Evolutionary conservation across 2,329 filamentous ascomycete species (phyloP).

Genomic region (Helotiales sp.): DNA sequence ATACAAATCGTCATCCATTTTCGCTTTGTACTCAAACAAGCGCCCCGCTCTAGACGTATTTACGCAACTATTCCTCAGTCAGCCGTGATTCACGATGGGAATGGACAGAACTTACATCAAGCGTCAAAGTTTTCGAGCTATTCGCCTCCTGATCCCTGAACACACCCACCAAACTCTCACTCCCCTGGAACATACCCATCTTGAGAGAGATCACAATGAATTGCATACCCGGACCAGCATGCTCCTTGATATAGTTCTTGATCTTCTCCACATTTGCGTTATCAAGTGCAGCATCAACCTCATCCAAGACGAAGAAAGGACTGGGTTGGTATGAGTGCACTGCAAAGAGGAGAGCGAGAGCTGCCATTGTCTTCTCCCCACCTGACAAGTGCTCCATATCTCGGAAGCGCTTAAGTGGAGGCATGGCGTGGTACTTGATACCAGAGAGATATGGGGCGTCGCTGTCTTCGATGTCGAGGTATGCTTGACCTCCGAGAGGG

Average conservation of each 20-base stretch:
- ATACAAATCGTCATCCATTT: background rate
- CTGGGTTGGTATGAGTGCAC: conserved; percentile 95
- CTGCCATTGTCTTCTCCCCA: conserved; percentile 98
- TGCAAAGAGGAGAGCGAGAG: conserved; percentile 91
- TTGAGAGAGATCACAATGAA: conserved; percentile 98
- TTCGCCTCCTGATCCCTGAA: conserved; percentile 95
- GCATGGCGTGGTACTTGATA: conserved; percentile 99
- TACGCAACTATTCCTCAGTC: conserved; percentile 26
- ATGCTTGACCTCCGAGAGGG: conserved; percentile 84
- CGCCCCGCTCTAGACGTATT: conserved; percentile 22
- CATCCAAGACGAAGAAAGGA: conserved; percentile 97
- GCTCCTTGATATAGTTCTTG: conserved; percentile 92
- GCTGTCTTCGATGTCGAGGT: conserved; percentile 90
- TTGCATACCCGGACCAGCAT: conserved; percentile 96
- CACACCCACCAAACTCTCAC: conserved; percentile 91
- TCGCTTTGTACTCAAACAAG: background rate
- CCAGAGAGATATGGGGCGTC: conserved; percentile 94
- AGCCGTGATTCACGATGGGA: conserved; percentile 7
- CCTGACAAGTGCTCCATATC: conserved; percentile 99
- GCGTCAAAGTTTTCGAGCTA: conserved; percentile 83
- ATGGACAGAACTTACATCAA: conserved; percentile 74
- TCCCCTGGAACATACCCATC: conserved; percentile 92
- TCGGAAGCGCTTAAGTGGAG: conserved; percentile 93
- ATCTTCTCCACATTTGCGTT: conserved; percentile 96
- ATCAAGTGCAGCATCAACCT: conserved; percentile 97